Percentiles rank a stretch among this genome's conserved stretches.
These are phyloP conservation scores for Paxillus ammoniavirescens DNA, from an alignment of 768 basidiomycete species.

Conservation along the genomic window DNA sequence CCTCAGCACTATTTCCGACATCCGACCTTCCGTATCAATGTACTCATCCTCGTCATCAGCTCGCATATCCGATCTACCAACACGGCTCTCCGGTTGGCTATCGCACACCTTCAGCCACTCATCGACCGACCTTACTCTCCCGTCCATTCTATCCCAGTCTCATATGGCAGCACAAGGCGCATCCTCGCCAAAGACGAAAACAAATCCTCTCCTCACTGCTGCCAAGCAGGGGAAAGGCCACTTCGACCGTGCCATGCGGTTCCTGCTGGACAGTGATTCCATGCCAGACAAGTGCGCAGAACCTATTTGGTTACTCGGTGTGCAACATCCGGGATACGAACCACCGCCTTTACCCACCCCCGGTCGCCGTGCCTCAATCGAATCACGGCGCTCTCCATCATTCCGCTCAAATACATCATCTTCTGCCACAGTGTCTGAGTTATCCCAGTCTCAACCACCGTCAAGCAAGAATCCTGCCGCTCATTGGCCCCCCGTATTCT, in stretches of 20 bases:
- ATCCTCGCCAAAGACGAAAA: conserved; percentile 42
- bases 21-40: conserved; percentile 44
- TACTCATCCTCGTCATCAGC: conserved; percentile 45
- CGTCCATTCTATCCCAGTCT: conserved; percentile 52
- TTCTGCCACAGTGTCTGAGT: conserved; percentile 32
- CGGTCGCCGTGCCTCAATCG: conserved; percentile 38
- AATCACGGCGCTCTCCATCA: conserved; percentile 41
- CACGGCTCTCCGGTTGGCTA: conserved; percentile 78
- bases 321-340: conserved; percentile 77
- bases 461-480: conserved; percentile 31
- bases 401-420: conserved; percentile 46
- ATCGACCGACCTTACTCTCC: conserved; percentile 68
- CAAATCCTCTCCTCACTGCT: conserved; percentile 57
- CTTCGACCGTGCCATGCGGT: conserved; percentile 81
- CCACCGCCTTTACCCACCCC: conserved; percentile 29
- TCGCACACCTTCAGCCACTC: conserved; percentile 74
- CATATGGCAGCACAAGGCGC: conserved; percentile 27
- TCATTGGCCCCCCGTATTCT: conserved; percentile 81
- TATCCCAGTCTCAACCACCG: conserved; percentile 37
- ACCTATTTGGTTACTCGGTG: conserved; percentile 88
- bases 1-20: conserved; percentile 41
- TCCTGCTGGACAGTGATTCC: conserved; percentile 89
- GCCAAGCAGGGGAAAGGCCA: conserved; percentile 75
- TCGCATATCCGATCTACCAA: conserved; percentile 67
- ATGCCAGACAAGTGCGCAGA: conserved; percentile 79